A percentile compares a stretch with the other conserved stretches of the same genome.
phyloP scores from a whole-genome alignment of 2,329 filamentous ascomycete genomes.

The Phaeophleospora eucalypticola region DNA sequence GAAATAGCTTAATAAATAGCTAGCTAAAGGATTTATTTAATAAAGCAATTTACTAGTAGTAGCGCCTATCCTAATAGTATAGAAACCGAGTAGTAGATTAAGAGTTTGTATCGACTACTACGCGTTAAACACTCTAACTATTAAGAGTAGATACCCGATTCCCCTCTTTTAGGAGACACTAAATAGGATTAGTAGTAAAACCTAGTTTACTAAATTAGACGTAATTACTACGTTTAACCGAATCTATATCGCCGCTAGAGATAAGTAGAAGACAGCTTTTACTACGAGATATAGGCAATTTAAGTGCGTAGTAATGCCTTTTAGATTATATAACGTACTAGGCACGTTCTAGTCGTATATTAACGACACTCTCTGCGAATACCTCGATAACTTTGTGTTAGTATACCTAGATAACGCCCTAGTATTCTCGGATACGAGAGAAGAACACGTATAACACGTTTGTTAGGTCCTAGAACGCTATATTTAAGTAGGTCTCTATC shows the following conservation, averaged over 20 bases:
- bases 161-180: constrained; percentile 26
- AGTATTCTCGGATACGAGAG: constrained; percentile 2
- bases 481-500: constrained; percentile 6
- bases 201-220: too few relatives aligned
- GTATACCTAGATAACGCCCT: constrained; percentile 6
- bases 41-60: neutral
- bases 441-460: constrained; percentile 17
- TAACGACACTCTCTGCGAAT: constrained; percentile 4
- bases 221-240: constrained; percentile 15
- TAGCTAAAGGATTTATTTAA: constrained; percentile 6
- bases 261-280: constrained; percentile 12
- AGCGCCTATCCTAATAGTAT: constrained; percentile 6
- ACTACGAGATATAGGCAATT: constrained; percentile 9
- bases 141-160: constrained; percentile 28
- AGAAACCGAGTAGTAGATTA: constrained; percentile 11
- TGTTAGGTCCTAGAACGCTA: constrained; percentile 15
- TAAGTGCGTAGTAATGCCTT: constrained; percentile 11
- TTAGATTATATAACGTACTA: constrained; percentile 6
- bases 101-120: constrained; percentile 30
- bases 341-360: too few relatives aligned
- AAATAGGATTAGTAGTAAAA: constrained; percentile 20
- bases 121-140: constrained; percentile 26
- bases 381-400: constrained; percentile 6
- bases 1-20: constrained; percentile 10
- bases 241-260: constrained; percentile 4